Evolutionary conservation across 2,329 filamentous ascomycete species (phyloP), one percentile per base, ranked within the genome.

Genomic region (Colletotrichum sp.): DNA sequence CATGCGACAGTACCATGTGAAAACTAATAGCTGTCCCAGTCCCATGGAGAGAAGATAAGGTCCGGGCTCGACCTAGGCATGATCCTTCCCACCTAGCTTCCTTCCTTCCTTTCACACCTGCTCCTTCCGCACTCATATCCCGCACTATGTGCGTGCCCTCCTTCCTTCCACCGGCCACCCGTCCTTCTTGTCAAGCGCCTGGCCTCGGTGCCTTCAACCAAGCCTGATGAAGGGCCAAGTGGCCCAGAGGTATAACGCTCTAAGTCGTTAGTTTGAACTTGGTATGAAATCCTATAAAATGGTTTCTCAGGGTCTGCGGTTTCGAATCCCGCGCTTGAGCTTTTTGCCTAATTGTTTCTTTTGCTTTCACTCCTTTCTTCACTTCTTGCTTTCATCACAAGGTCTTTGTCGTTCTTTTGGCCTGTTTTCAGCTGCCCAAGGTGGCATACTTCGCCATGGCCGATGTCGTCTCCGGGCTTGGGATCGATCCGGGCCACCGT

Each of bases 171-270:
- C 3, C 39, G 19, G 39, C 16, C 36, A n/a, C 39, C 19, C 19
- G 0, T 5, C 8, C 39, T 44, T 44, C 39, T 44, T 22, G 0
- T 48, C 44, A 48, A 48, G n/a, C 9, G 0, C 39, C 3, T 0
- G 1, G 44, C 19, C 19, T 48, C 6, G 44, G 0, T 13, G n/a
- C 5, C n/a, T 0, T 3, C 44, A 48, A 48, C 44, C n/a, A 48
- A 48, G 44, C n/a, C 44, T 48, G 44, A 22, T 48, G 44, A 48
- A 48, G 44, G n/a, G 44, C 44, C 44, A 48, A 48, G 44, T 48
- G 44, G 11, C n/a, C 44, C 11, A 48, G 44, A 48, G 44, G 19
- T n/a, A 13, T 22, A 48, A 48, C n/a, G 44, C n/a, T 22, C 11
- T 48, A 6, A 12, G 9, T 48, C 44, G 44, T 22, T 48, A 48